Evolutionary conservation across 2,329 filamentous ascomycete genomes (phyloP).

Genomic region (Lachnellula subtilissima): DNA sequence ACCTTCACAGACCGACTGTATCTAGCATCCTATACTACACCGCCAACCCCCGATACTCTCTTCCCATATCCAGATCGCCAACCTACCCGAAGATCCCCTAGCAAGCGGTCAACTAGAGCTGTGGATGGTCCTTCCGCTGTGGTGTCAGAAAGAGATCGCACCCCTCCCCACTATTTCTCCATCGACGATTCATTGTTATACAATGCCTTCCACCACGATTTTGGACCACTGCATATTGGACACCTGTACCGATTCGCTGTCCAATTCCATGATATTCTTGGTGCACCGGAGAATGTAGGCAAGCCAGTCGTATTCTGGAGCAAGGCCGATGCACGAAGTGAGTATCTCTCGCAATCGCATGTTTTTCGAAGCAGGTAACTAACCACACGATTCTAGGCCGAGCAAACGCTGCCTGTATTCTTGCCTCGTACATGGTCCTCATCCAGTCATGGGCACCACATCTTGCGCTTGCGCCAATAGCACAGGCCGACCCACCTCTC

Average conservation of each 20-base stretch:
- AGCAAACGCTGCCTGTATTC: constrained; percentile 87
- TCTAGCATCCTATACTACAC: constrained; percentile 81
- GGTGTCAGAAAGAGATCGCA: constrained; percentile 43
- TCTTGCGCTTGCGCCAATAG: constrained; percentile 88
- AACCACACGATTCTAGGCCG: constrained; percentile 54
- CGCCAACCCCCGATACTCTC: constrained; percentile 73
- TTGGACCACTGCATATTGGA: constrained; percentile 94
- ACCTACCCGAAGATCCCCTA: constrained; percentile 58
- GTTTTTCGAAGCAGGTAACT: background rate
- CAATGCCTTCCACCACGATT: constrained; percentile 98
- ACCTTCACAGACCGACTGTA: constrained; percentile 77
- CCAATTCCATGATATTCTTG: constrained; percentile 90
- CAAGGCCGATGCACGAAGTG: constrained; percentile 83
- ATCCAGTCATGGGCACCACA: constrained; percentile 98
- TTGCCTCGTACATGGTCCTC: constrained; percentile 97
- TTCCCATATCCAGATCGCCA: constrained; percentile 71
- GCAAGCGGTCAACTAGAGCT: constrained; percentile 66
- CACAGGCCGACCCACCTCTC: constrained; percentile 91
- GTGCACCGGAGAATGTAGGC: constrained; percentile 83
- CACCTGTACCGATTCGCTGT: constrained; percentile 96
- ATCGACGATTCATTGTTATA: constrained; percentile 90
- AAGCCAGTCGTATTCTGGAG: constrained; percentile 95
- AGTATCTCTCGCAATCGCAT: constrained; percentile 34
- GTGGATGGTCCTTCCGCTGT: constrained; percentile 51
- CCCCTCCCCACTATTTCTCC: constrained; percentile 86